A percentile compares a stretch with the other conserved stretches of the same genome.
Conservation (phyloP, 164 flowering plant species). For the Chloranthus sessilifolius region DNA sequence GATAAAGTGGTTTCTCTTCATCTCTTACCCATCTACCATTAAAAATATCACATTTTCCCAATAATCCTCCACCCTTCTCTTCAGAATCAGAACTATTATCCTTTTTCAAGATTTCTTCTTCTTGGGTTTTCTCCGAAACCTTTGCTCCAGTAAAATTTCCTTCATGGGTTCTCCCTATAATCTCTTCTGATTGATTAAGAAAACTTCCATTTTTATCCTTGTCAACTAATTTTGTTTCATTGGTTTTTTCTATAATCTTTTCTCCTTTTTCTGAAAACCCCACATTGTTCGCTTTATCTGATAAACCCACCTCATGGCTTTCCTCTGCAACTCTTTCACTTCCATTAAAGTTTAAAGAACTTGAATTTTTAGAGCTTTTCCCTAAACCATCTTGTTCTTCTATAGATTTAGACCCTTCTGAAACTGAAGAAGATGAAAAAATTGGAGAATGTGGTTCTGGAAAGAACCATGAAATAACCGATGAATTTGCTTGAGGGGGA, state of each 20-base stretch:
- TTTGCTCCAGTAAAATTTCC: conserved; percentile 12
- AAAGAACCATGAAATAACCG: conserved; percentile 24
- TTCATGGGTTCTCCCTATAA: conserved; percentile 8
- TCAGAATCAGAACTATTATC: conserved; percentile 8
- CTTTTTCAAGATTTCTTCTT: background rate
- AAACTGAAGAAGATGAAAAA: conserved; percentile 8
- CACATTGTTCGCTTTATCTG: background rate
- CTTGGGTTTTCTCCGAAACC: background rate
- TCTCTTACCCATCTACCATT: conserved; percentile 83
- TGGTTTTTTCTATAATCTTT: conserved; percentile 15
- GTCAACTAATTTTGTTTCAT: conserved; percentile 16
- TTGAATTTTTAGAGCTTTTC: conserved; percentile 9
- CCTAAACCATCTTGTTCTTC: background rate
- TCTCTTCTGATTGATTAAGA: conserved; percentile 2
- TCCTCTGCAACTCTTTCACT: conserved; percentile 6
- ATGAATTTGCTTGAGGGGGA: conserved; percentile 10
- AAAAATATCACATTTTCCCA: conserved; percentile 55
- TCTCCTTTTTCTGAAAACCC: background rate
- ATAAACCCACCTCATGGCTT: conserved; percentile 1
- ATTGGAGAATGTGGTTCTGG: conserved; percentile 17
- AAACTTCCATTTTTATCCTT: conserved; percentile 20
- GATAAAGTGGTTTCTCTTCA: conserved; percentile 59
- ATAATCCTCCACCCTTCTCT: conserved; percentile 6
- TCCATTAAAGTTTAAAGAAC: conserved; percentile 6
- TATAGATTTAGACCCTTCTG: conserved; percentile 1